Conservation (phyloP, 2,329 filamentous ascomycete species). For the Botrytis fabae region DNA sequence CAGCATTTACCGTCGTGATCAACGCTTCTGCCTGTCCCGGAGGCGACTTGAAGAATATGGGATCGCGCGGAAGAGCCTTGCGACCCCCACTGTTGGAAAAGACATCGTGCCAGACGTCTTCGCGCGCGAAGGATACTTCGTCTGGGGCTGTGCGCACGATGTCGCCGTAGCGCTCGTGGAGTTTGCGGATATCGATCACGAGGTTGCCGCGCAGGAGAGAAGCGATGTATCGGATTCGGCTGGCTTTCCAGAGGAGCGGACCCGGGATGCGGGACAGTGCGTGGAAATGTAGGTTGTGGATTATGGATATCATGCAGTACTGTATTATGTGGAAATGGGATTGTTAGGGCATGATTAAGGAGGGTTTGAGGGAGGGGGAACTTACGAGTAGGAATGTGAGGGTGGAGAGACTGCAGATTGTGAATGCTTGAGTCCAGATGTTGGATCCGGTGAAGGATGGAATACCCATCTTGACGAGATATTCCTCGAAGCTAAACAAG, state of each 20-base stretch:
- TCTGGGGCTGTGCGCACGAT: constrained; percentile 28
- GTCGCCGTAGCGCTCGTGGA: constrained; percentile 26
- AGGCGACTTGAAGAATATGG: background rate
- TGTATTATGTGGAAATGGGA: background rate
- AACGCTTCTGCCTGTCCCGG: background rate
- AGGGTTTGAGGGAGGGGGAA: background rate
- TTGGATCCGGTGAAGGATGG: background rate
- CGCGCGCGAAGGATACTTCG: constrained; percentile 23
- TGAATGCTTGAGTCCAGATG: background rate
- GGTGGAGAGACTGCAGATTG: background rate
- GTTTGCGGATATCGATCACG: constrained; percentile 38
- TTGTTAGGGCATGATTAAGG: background rate
- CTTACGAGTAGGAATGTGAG: background rate
- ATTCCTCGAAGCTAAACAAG: background rate
- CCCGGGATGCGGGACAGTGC: constrained; percentile 35
- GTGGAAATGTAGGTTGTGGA: constrained; percentile 30
- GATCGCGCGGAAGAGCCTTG: background rate
- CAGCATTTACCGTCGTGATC: background rate
- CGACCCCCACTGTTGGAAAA: background rate
- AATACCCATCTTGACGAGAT: too few species aligned
- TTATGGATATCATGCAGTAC: accelerated
- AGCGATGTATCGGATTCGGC: constrained; percentile 22
- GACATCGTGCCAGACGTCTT: constrained; percentile 36
- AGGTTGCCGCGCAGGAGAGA: background rate
- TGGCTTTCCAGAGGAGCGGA: constrained; percentile 30